These are phyloP conservation scores for Heterobasidion annosum DNA, from an alignment of 1,284 basidiomycete species.

Conservation along the genomic window DNA sequence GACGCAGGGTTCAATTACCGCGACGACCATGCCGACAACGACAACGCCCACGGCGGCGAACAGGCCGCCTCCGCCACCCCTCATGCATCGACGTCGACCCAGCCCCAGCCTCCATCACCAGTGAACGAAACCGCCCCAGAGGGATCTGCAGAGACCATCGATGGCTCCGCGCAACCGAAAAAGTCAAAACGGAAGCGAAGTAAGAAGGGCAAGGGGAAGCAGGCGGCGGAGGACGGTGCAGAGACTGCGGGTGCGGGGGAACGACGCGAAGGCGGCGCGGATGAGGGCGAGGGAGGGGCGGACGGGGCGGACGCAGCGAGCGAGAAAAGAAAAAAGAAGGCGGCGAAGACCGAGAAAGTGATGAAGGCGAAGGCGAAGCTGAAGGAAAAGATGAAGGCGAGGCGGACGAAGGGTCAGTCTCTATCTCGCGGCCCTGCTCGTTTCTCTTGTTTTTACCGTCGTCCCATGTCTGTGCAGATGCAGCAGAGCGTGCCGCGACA, in stretches of 20 bases:
- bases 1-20: constrained; percentile 44
- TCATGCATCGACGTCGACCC: background rate
- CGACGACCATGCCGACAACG: constrained; percentile 8
- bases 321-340: background rate
- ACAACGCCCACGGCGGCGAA: background rate
- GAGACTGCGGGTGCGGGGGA: constrained; percentile 14
- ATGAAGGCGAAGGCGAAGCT: constrained; percentile 19
- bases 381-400: constrained; percentile 22
- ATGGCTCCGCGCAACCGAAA: constrained; percentile 13
- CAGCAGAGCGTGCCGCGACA: constrained; percentile 13
- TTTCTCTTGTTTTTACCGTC: background rate
- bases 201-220: constrained; percentile 17
- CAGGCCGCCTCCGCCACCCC: constrained; percentile 3
- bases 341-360: constrained; percentile 14
- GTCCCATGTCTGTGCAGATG: constrained; percentile 9
- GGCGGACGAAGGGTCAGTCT: constrained; percentile 15
- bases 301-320: no score
- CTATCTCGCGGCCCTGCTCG: background rate
- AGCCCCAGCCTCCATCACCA: background rate
- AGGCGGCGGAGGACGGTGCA: constrained; percentile 11
- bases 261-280: constrained; percentile 15
- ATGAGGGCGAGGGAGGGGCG: constrained; percentile 1
- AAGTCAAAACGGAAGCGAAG: constrained; percentile 35
- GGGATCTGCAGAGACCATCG: constrained; percentile 4
- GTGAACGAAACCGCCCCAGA: background rate